Percentiles rank a stretch among this genome's conserved stretches.
These are phyloP conservation scores for Alternaria angustiovoidea DNA, from an alignment of 2,329 filamentous ascomycete genomes.

Conservation along the genomic window DNA sequence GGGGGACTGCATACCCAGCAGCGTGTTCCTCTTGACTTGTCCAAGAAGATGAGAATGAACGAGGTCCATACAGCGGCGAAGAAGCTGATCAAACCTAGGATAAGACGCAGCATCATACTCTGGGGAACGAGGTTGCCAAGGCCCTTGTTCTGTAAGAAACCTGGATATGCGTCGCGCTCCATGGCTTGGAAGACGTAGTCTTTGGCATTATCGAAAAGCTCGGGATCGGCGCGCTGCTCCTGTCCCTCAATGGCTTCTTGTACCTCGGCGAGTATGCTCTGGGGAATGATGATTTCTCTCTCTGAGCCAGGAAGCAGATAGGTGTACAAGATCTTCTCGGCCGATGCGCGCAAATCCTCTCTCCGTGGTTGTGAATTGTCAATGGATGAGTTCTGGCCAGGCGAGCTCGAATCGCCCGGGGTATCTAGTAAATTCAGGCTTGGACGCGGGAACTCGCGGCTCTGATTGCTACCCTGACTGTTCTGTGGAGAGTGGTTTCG, in stretches of 20 bases:
- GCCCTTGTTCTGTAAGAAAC: conserved; percentile 93
- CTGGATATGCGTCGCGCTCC: conserved; percentile 98
- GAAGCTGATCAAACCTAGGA: conserved; percentile 83
- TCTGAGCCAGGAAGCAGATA: conserved; percentile 95
- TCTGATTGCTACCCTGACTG: conserved; percentile 62
- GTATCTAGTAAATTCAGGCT: conserved; percentile 74
- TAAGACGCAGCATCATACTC: conserved; percentile 84
- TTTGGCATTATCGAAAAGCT: conserved; percentile 96
- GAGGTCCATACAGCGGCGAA: conserved; percentile 94
- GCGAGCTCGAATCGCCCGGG: conserved; percentile 64
- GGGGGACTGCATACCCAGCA: conserved; percentile 75
- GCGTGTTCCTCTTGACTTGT: conserved; percentile 75
- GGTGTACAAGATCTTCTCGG: conserved; percentile 98
- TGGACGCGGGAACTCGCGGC: conserved; percentile 61
- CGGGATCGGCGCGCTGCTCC: conserved; percentile 89
- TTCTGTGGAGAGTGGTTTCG: conserved; percentile 58
- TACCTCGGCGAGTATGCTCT: conserved; percentile 84
- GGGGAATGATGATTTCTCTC: conserved; percentile 91
- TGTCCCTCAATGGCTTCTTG: conserved; percentile 84
- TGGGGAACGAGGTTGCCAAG: conserved; percentile 94
- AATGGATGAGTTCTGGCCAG: conserved; percentile 45
- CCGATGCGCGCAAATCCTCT: conserved; percentile 88
- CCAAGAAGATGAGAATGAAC: conserved; percentile 90
- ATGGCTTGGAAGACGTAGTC: conserved; percentile 99
- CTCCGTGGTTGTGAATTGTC: conserved; percentile 54